Conservation (phyloP, 805 yeast species). For the Cyberlindnera japonica region DNA sequence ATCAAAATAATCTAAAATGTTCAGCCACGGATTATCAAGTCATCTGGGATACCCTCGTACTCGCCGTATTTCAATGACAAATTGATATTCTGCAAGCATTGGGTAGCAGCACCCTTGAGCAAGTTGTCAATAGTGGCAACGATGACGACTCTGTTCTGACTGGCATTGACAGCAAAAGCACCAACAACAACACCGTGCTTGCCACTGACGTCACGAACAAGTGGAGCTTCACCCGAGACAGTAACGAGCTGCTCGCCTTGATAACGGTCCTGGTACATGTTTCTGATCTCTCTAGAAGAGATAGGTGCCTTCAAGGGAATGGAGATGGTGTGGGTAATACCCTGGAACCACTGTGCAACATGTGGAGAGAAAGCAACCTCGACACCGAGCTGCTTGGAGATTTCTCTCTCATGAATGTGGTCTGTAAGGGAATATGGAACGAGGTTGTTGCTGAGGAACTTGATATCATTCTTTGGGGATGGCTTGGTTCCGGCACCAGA, state of each 20-base stretch:
- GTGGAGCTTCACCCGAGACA: conserved; percentile 88
- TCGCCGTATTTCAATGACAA: conserved; percentile 87
- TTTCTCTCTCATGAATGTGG: conserved; percentile 95
- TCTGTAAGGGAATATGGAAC: conserved; percentile 95
- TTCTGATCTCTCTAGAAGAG: conserved; percentile 78
- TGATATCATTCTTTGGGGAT: conserved; percentile 87
- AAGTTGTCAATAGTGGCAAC: conserved; percentile 95
- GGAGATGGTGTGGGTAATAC: conserved; percentile 87
- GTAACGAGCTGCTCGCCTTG: conserved; percentile 82
- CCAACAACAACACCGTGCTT: conserved; percentile 95
- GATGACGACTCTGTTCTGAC: conserved; percentile 85
- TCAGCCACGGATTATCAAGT: conserved; percentile 38
- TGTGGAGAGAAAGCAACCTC: conserved; percentile 92
- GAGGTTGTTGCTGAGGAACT: conserved; percentile 71
- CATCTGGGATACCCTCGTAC: conserved; percentile 89
- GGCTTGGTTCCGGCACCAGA: conserved; percentile 99
- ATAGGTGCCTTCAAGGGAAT: conserved; percentile 75
- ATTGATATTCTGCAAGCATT: conserved; percentile 94
- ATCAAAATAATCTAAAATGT: neutral
- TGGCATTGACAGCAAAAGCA: conserved; percentile 89
- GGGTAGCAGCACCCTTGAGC: conserved; percentile 98
- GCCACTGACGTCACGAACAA: conserved; percentile 86
- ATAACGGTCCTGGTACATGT: conserved; percentile 83
- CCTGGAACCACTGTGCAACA: conserved; percentile 99
- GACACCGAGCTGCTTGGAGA: conserved; percentile 72